Percentiles rank a stretch among this genome's conserved stretches.
Evolutionary conservation across 1,139 yeast genomes (phyloP).

Genomic region (Arxiozyma slooffiae): DNA sequence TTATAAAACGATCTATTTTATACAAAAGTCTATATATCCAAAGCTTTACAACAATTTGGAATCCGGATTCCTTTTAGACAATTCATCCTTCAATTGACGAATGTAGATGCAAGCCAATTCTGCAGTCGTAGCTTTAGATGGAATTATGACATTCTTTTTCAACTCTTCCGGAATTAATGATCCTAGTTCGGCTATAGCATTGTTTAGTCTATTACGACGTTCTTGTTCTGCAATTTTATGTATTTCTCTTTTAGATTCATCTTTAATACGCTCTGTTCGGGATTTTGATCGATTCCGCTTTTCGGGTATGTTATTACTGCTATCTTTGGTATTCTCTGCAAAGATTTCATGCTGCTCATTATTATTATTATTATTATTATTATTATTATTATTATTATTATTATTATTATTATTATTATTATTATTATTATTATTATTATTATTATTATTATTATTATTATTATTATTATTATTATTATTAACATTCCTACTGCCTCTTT

Average conservation of each 20-base stretch:
- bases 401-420: too few relatives aligned
- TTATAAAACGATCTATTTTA: too few relatives aligned
- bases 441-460: too few relatives aligned
- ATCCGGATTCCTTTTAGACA: not conserved
- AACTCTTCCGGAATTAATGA: slow-evolving; percentile 54
- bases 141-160: slow-evolving; percentile 50
- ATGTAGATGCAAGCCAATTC: slow-evolving; percentile 77
- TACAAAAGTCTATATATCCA: too few relatives aligned
- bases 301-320: not conserved
- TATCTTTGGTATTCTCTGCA: not conserved
- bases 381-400: not conserved
- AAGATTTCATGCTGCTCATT: not conserved
- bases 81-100: slow-evolving; percentile 32
- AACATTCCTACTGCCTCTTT: too few relatives aligned
- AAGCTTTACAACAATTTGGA: not conserved
- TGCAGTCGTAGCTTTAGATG: slow-evolving; percentile 88
- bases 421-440: too few relatives aligned
- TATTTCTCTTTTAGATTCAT: slow-evolving; percentile 49
- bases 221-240: slow-evolving; percentile 97
- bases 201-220: slow-evolving; percentile 81
- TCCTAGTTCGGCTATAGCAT: slow-evolving; percentile 70
- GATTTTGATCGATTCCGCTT: slow-evolving; percentile 5
- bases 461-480: too few relatives aligned
- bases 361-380: not conserved
- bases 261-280: slow-evolving; percentile 5